Base-by-base conservation (phyloP, 179 eudicot species). In the Silene noctiflora region DNA sequence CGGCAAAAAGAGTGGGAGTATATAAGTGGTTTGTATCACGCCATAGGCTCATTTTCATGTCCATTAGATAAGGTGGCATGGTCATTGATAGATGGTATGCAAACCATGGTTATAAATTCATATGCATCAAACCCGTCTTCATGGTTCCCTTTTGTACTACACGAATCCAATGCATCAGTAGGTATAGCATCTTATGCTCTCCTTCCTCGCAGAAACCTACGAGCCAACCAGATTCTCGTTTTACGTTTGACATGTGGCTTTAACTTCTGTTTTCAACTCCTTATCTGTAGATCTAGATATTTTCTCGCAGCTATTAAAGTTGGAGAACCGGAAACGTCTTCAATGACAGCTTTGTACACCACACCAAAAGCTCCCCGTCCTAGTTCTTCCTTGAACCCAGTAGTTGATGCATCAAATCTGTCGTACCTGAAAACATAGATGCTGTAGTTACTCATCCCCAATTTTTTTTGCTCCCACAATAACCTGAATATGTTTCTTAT, bases 281-380 rank as follows among this genome's bases (percentile, higher is more conserved):
- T 67, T 69, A 27, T 80, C 79, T 3, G 68, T 39, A 27, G 71
- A 61, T 3, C 46, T 29, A 10, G 27, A 6, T 24, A 80, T 27
- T 21, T 80, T 71, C 76, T 80, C 39, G 71, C 76, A 33, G 83
- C 83, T 19, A 80, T 53, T 5, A n/a, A 24, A 39, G 68, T 80
- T 24, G 24, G 42, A 31, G 58, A 13, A 19, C 82, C 76, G 3
- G 68, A 70, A 19, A 44, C 11, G 62, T 74, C 76, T 19, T 20
- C n/a, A 13, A 79, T n/a, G 4, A 75, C 17, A 19, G 78, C 82
- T 70, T 75, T 79, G 82, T 75, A 79, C 0, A 79, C 82, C 39
- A 75, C 67, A 17, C 78, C 78, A 64, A 61, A 79, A 60, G 82
- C 82, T 27, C 82, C 82, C 4, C 29, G 24, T 7, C 78, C 82